These are phyloP conservation scores for Datura wrightii DNA, from an alignment of 257 asterid species.

Conservation along the genomic window DNA sequence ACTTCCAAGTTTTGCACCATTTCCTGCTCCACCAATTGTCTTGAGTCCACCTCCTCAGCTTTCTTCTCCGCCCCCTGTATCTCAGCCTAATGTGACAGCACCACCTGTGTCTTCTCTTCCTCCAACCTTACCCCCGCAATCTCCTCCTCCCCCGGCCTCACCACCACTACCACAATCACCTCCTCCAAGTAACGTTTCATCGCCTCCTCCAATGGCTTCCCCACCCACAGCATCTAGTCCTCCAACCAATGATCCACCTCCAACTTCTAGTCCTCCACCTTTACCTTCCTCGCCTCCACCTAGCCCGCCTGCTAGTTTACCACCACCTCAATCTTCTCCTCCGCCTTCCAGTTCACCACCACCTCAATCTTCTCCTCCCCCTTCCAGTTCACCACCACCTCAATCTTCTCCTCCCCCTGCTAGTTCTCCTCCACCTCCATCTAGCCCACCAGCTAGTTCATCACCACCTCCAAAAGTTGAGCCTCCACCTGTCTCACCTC, in stretches of 20 bases:
- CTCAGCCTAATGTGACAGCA: slow-evolving; percentile 29
- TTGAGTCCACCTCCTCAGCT: slow-evolving; percentile 39
- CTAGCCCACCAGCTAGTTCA: slow-evolving; percentile 31
- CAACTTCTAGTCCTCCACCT: slow-evolving; percentile 29
- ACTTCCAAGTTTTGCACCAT: slow-evolving; percentile 44
- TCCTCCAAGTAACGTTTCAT: slow-evolving; percentile 20
- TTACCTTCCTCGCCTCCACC: not conserved
- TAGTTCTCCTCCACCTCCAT: slow-evolving; percentile 37
- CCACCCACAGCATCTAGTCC: slow-evolving; percentile 40
- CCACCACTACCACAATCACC: slow-evolving; percentile 29
- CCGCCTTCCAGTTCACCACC: slow-evolving; percentile 34
- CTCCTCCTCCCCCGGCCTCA: slow-evolving; percentile 17
- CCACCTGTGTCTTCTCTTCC: slow-evolving; percentile 31
- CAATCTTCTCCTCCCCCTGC: slow-evolving; percentile 17
- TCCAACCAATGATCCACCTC: slow-evolving; percentile 28
- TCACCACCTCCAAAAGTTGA: slow-evolving; percentile 28
- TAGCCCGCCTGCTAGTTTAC: slow-evolving; percentile 23
- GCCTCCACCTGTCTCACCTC: slow-evolving; percentile 22
- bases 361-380: slow-evolving; percentile 30
- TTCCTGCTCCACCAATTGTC: slow-evolving; percentile 37
- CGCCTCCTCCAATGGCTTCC: slow-evolving; percentile 41
- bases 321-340: slow-evolving; percentile 29
- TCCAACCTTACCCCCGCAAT: slow-evolving; percentile 15
- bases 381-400: slow-evolving; percentile 34
- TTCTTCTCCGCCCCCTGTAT: slow-evolving; percentile 16